phyloP scores from a whole-genome alignment of 2,329 filamentous ascomycete species.

The Fusarium anthophilum region DNA sequence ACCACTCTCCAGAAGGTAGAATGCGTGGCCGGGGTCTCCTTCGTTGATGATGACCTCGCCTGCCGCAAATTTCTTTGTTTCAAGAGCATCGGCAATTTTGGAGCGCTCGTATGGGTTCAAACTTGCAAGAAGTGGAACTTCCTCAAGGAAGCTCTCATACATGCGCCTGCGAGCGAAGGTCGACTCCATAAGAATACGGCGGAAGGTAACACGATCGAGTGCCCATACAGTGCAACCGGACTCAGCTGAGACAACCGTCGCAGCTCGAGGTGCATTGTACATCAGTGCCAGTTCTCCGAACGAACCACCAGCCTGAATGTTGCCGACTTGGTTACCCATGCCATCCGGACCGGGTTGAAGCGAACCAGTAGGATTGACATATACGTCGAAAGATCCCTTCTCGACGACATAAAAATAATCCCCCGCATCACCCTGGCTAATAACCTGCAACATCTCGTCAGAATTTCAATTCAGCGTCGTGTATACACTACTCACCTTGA shows the following conservation, averaged over 20 bases:
- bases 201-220: slow-evolving; percentile 94
- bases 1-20: slow-evolving; percentile 89
- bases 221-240: slow-evolving; percentile 87
- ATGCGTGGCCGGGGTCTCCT: slow-evolving; percentile 89
- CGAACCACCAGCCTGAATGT: slow-evolving; percentile 86
- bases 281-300: slow-evolving; percentile 97
- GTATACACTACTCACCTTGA: slow-evolving; percentile 62
- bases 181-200: slow-evolving; percentile 97
- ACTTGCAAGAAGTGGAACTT: slow-evolving; percentile 84
- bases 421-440: slow-evolving; percentile 92
- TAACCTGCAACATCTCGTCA: slow-evolving; percentile 71
- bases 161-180: slow-evolving; percentile 95
- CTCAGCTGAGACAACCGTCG: slow-evolving; percentile 88
- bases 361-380: slow-evolving; percentile 81
- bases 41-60: slow-evolving; percentile 89
- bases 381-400: slow-evolving; percentile 87
- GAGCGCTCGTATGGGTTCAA: slow-evolving; percentile 93
- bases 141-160: slow-evolving; percentile 96
- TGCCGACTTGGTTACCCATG: slow-evolving; percentile 82
- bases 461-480: background rate
- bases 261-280: slow-evolving; percentile 97
- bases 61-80: slow-evolving; percentile 84
- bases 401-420: slow-evolving; percentile 99
- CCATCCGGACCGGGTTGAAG: slow-evolving; percentile 84
- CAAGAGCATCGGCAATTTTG: slow-evolving; percentile 96